Percentiles rank a stretch among this genome's conserved stretches.
Conservation (phyloP, 2,329 filamentous ascomycete species). For the Orbilia oligospora region DNA sequence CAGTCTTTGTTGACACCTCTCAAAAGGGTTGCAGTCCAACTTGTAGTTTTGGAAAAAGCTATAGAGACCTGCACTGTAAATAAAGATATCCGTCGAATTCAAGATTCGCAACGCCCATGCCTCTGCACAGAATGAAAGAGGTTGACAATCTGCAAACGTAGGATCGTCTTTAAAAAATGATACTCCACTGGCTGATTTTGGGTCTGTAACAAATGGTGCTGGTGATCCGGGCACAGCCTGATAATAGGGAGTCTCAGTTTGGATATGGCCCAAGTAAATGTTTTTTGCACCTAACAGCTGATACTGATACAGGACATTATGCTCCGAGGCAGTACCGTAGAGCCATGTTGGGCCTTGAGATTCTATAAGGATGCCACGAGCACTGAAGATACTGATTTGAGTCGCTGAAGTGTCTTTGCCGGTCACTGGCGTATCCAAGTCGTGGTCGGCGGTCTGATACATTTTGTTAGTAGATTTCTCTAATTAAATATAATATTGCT, state of each 20-base stretch:
- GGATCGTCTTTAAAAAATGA: conserved; percentile 62
- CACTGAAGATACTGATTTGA: conserved; percentile 66
- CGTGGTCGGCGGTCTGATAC: conserved; percentile 66
- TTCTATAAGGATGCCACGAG: conserved; percentile 64
- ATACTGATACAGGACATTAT: conserved; percentile 72
- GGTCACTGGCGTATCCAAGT: conserved; percentile 4
- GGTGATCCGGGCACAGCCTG: conserved; percentile 67
- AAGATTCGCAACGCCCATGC: conserved; percentile 65
- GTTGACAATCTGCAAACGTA: conserved; percentile 67
- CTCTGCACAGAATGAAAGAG: conserved; percentile 65
- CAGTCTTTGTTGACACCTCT: conserved; percentile 20
- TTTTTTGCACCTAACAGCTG: conserved; percentile 69
- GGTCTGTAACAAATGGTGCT: conserved; percentile 67
- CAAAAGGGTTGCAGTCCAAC: conserved; percentile 67
- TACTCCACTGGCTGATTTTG: neutral
- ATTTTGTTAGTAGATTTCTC: no score
- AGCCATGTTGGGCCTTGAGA: conserved; percentile 65
- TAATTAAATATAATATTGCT: no score
- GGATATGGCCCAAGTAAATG: conserved; percentile 70
- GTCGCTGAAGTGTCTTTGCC: neutral
- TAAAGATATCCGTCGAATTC: conserved; percentile 36
- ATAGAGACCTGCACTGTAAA: conserved; percentile 63
- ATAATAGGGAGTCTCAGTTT: conserved; percentile 71
- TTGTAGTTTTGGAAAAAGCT: conserved; percentile 64
- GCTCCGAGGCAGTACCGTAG: conserved; percentile 71